These are phyloP conservation scores for Kazachstania psychrophila DNA, from an alignment of 805 yeast species.

Conservation along the genomic window DNA sequence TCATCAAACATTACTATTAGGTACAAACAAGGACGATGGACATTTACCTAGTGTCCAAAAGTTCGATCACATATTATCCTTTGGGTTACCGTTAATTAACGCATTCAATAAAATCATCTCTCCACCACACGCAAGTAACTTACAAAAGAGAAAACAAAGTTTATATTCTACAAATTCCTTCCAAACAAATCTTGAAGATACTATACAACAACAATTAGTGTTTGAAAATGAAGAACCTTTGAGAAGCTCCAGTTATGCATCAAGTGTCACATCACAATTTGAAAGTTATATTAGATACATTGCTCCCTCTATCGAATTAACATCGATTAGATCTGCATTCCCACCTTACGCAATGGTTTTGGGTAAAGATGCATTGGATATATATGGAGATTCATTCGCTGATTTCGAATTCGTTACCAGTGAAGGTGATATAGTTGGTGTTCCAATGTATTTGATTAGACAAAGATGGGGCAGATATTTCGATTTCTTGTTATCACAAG, in stretches of 20 bases:
- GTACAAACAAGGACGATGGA: constrained; percentile 30
- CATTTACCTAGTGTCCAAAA: constrained; percentile 33
- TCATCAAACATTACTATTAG: constrained; percentile 56
- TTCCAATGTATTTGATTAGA: constrained; percentile 50
- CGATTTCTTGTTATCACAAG: constrained; percentile 50
- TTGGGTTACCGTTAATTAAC: constrained; percentile 48
- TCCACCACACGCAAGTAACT: constrained; percentile 2
- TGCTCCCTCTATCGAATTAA: constrained; percentile 58
- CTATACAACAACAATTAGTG: constrained; percentile 4
- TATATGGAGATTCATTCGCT: constrained; percentile 52
- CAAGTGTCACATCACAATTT: constrained; percentile 32
- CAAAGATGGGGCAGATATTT: constrained; percentile 74
- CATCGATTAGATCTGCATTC: constrained; percentile 50
- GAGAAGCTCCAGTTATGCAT: constrained; percentile 10
- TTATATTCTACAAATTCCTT: not conserved
- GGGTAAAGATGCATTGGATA: constrained; percentile 64
- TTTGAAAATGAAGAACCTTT: constrained; percentile 2
- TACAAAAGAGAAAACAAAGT: not conserved
- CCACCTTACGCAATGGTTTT: constrained; percentile 71
- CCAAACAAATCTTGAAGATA: constrained; percentile 2
- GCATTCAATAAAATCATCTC: constrained; percentile 20
- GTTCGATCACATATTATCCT: constrained; percentile 37
- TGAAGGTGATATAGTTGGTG: constrained; percentile 57
- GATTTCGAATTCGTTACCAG: constrained; percentile 65
- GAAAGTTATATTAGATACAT: constrained; percentile 67